These are phyloP conservation scores for Microthyrium microscopicum DNA, from an alignment of 2,329 filamentous ascomycete genomes.

Conservation along the genomic window DNA sequence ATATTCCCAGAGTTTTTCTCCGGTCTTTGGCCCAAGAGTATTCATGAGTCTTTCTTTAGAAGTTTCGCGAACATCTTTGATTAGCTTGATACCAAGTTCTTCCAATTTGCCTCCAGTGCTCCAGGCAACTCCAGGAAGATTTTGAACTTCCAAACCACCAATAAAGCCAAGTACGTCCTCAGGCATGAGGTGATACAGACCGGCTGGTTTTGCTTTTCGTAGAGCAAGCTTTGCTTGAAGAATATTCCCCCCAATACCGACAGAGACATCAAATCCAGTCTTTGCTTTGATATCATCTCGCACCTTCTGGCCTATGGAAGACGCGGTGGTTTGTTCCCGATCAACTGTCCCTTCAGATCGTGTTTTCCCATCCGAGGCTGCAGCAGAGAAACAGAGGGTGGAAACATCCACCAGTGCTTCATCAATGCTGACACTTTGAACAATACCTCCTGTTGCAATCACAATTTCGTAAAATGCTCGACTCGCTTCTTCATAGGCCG, in stretches of 20 bases:
- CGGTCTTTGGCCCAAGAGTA: constrained; percentile 76
- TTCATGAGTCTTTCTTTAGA: constrained; percentile 60
- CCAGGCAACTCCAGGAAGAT: constrained; percentile 81
- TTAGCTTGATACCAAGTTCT: constrained; percentile 64
- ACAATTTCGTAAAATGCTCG: constrained; percentile 75
- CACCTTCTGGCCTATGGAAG: constrained; percentile 51
- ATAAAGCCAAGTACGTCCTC: constrained; percentile 65
- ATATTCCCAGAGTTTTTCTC: constrained; percentile 80
- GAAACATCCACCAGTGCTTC: constrained; percentile 84
- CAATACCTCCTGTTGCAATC: constrained; percentile 58
- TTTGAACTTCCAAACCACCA: constrained; percentile 58
- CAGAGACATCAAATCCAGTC: constrained; percentile 76
- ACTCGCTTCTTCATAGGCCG: constrained; percentile 85
- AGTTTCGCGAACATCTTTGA: constrained; percentile 65
- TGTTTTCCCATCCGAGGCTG: constrained; percentile 48
- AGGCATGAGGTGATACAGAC: constrained; percentile 75
- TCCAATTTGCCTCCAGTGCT: constrained; percentile 79
- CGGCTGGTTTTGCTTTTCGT: constrained; percentile 83
- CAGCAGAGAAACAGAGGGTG: constrained; percentile 45
- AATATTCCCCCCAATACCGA: constrained; percentile 85
- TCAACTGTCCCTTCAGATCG: constrained; percentile 52
- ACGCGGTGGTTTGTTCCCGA: constrained; percentile 63
- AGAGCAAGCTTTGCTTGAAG: constrained; percentile 81
- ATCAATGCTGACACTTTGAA: constrained; percentile 94
- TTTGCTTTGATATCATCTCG: constrained; percentile 53